phyloP scores from a whole-genome alignment of 2,329 filamentous ascomycete species.

The Claviceps sp. region DNA sequence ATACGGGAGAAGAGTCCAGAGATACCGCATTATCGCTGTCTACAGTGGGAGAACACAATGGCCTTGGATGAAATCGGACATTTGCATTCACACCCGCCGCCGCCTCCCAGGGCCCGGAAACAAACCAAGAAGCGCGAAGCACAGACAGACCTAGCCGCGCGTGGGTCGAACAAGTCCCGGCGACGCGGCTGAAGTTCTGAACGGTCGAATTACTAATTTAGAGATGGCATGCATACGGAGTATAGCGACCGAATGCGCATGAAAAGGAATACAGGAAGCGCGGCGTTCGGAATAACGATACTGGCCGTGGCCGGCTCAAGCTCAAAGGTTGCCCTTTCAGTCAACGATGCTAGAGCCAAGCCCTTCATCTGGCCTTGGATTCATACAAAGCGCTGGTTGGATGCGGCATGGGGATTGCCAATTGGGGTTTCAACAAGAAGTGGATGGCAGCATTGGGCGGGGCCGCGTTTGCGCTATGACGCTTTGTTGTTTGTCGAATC shows the following conservation, averaged over 20 bases:
- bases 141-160: conserved; percentile 14
- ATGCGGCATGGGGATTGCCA: neutral
- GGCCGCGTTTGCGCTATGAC: neutral
- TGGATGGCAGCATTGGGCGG: neutral
- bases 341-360: neutral
- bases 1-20: conserved; percentile 35
- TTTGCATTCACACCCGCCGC: conserved; percentile 41
- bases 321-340: neutral
- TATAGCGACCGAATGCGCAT: neutral
- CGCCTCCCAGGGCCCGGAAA: conserved; percentile 36
- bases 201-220: too few species aligned
- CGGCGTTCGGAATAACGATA: neutral
- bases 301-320: neutral
- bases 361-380: too few species aligned
- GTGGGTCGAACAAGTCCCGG: conserved; percentile 18
- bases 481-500: neutral
- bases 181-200: conserved; percentile 10
- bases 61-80: conserved; percentile 44
- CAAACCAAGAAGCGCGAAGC: conserved; percentile 38
- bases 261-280: neutral
- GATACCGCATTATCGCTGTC: conserved; percentile 32
- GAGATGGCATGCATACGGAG: too few species aligned
- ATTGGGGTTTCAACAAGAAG: neutral
- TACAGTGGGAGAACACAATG: conserved; percentile 42
- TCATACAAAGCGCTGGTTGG: neutral